Evolutionary conservation across 768 basidiomycete genomes (phyloP).

Genomic region (Lactifluus subvellereus): DNA sequence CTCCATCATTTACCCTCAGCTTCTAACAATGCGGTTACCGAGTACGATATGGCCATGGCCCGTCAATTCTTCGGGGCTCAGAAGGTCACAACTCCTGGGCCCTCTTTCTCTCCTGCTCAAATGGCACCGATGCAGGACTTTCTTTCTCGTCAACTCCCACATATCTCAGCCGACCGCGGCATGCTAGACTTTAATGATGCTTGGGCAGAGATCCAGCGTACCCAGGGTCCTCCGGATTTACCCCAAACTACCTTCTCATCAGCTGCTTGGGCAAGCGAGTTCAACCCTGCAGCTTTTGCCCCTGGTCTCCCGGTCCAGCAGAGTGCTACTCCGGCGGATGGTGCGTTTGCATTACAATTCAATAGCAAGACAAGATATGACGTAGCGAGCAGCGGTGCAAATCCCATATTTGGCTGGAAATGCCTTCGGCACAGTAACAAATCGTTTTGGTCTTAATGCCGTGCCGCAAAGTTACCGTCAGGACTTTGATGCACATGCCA

Average conservation of each 20-base stretch:
- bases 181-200: constrained; percentile 9
- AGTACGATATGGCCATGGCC: constrained; percentile 68
- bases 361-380: background rate
- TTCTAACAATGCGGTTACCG: constrained; percentile 42
- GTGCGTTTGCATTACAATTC: background rate
- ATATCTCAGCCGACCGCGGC: constrained; percentile 27
- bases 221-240: background rate
- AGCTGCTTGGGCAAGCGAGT: constrained; percentile 26
- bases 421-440: constrained; percentile 16
- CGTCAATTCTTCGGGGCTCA: constrained; percentile 69
- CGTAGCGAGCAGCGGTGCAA: constrained; percentile 11
- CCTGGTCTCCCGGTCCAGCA: constrained; percentile 4
- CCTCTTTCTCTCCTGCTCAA: constrained; percentile 35
- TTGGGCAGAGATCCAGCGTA: constrained; percentile 19
- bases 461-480: constrained; percentile 21
- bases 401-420: constrained; percentile 1
- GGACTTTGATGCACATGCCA: constrained; percentile 20
- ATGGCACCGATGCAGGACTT: constrained; percentile 33
- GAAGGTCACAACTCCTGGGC: constrained; percentile 32
- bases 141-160: constrained; percentile 27
- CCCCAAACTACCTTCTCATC: background rate
- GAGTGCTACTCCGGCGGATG: background rate
- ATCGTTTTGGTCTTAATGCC: constrained; percentile 23
- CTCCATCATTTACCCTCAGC: constrained; percentile 70
- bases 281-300: constrained; percentile 6